Percentiles rank a stretch among this genome's conserved stretches.
Evolutionary conservation across 495 filamentous ascomycete genomes (phyloP).

Genomic region (Beverwykella pulmonaria): DNA sequence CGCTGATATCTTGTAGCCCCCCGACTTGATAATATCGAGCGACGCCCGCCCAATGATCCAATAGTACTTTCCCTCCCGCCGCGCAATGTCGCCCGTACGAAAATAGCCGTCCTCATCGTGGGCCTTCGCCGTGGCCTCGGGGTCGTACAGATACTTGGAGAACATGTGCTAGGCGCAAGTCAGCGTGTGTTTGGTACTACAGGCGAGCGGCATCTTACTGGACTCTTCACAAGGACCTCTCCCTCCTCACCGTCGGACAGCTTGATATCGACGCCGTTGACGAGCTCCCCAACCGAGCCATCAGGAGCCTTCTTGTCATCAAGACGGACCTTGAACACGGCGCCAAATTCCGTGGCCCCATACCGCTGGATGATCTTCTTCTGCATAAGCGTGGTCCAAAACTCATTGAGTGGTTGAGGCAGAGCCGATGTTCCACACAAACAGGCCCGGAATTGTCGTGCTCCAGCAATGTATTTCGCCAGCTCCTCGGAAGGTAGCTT

Average conservation of each 20-base stretch:
- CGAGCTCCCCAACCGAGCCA: conserved; percentile 50
- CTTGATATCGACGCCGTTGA: conserved; percentile 43
- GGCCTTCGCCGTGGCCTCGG: conserved; percentile 46
- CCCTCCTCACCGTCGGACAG: conserved; percentile 46
- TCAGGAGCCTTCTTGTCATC: conserved; percentile 47
- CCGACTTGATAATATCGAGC: conserved; percentile 52
- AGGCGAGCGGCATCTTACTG: conserved; percentile 27
- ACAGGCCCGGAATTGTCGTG: conserved; percentile 48
- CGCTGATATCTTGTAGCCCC: conserved; percentile 54
- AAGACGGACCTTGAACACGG: conserved; percentile 51
- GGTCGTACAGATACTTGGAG: conserved; percentile 51
- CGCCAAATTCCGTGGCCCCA: conserved; percentile 54
- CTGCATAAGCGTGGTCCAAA: conserved; percentile 51
- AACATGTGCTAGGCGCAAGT: conserved; percentile 46
- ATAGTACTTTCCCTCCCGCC: conserved; percentile 52
- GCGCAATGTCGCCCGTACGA: conserved; percentile 54
- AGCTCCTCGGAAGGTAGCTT: conserved; percentile 32
- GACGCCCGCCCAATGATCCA: conserved; percentile 55
- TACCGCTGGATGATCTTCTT: conserved; percentile 52
- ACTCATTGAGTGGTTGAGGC: conserved; percentile 52
- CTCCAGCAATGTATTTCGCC: conserved; percentile 47
- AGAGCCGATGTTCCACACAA: conserved; percentile 54
- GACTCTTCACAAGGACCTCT: conserved; percentile 51
- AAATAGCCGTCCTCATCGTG: conserved; percentile 52
- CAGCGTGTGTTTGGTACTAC: not conserved